These are phyloP conservation scores for Pythium biforme DNA, from an alignment of 352 stramenopile species.

Conservation along the genomic window DNA sequence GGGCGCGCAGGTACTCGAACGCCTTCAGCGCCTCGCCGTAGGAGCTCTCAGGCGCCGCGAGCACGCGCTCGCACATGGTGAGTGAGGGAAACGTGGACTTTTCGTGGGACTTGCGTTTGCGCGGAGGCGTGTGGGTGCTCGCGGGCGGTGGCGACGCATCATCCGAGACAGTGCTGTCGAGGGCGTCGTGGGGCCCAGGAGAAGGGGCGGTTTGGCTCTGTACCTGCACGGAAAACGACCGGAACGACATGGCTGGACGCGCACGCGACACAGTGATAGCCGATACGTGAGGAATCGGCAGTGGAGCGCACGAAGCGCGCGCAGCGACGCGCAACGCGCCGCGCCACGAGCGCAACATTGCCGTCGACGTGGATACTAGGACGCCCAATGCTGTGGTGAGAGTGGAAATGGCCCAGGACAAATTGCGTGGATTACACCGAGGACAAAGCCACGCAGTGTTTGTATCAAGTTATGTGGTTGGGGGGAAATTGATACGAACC, in stretches of 20 bases:
- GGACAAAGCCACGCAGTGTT: no score
- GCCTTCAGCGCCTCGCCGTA: constrained; percentile 34
- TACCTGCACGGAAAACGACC: constrained; percentile 17
- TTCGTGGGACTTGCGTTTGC: neutral
- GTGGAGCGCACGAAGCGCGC: neutral
- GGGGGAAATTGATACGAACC: no score
- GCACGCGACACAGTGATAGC: no score
- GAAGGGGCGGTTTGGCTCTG: constrained; percentile 1
- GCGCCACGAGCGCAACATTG: constrained; percentile 7
- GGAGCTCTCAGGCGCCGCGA: constrained; percentile 17
- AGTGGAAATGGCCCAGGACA: neutral
- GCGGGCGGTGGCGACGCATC: neutral
- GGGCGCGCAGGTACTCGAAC: constrained; percentile 30
- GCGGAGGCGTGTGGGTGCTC: no score
- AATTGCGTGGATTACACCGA: constrained; percentile 10
- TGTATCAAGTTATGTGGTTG: no score
- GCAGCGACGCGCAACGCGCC: neutral
- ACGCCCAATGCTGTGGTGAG: constrained; percentile 5
- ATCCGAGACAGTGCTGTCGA: neutral
- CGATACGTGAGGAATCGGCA: no score
- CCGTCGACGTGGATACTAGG: neutral
- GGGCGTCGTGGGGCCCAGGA: neutral
- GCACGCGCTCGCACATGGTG: neutral
- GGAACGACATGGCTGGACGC: neutral
- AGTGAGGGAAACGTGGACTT: neutral